Conservation (phyloP, 1,284 basidiomycete species). For the Hemileia vastatrix region DNA sequence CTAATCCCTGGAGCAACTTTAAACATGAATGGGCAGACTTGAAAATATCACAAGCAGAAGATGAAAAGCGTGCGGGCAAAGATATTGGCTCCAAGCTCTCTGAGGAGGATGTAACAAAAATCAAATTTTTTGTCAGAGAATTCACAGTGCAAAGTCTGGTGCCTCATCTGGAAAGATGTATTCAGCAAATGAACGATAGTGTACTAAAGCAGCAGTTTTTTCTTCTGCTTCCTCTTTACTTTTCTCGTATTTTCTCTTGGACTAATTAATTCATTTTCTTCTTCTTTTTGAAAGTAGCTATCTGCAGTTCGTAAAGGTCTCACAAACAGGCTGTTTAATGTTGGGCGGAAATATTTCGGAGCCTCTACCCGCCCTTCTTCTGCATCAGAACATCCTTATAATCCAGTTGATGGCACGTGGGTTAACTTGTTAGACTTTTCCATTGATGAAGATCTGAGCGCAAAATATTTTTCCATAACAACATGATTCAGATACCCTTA, state of each 20-base stretch:
- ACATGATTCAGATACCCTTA: slow-evolving; percentile 47
- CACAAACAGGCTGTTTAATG: slow-evolving; percentile 78
- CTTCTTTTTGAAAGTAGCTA: slow-evolving; percentile 54
- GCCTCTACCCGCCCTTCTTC: slow-evolving; percentile 43
- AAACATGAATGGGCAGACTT: too few species aligned
- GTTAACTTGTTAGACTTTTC: slow-evolving; percentile 13
- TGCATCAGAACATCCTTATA: slow-evolving; percentile 28
- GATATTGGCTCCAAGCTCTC: slow-evolving; percentile 53
- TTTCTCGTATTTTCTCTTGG: not conserved
- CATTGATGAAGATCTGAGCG: slow-evolving; percentile 21
- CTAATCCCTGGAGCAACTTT: too few species aligned
- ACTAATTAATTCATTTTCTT: not conserved
- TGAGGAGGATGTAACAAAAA: slow-evolving; percentile 67
- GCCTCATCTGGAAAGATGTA: slow-evolving; percentile 92
- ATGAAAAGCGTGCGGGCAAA: not conserved
- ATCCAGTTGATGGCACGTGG: slow-evolving; percentile 34
- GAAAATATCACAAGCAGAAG: not conserved
- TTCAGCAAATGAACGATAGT: slow-evolving; percentile 86
- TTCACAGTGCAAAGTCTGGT: slow-evolving; percentile 81
- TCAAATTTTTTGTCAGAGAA: slow-evolving; percentile 74
- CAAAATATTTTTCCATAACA: not conserved
- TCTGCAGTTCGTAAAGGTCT: slow-evolving; percentile 73
- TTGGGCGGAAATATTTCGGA: slow-evolving; percentile 50
- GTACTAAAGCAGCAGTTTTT: slow-evolving; percentile 52
- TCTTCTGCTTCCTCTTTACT: not conserved